phyloP scores from a whole-genome alignment of 2,329 filamentous ascomycete species.

The Ophiostoma populinum region DNA sequence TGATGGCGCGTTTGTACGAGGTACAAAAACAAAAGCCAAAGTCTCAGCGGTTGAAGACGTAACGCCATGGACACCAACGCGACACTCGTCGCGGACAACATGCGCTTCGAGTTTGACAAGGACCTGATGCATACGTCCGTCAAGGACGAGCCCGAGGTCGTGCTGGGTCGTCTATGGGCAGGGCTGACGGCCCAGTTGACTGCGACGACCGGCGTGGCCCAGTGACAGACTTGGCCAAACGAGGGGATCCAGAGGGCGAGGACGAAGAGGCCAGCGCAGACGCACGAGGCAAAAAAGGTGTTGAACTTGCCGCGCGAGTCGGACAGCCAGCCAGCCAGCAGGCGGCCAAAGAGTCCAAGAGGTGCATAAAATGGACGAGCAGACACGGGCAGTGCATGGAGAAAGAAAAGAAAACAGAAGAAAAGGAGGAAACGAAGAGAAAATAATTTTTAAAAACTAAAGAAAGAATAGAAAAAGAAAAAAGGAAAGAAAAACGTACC shows the following conservation, averaged over 20 bases:
- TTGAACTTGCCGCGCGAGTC: conserved; percentile 76
- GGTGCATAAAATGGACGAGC: conserved; percentile 14
- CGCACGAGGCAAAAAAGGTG: conserved; percentile 46
- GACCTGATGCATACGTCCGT: conserved; percentile 9
- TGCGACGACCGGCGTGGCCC: not conserved
- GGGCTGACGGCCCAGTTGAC: not conserved
- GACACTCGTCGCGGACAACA: too few relatives aligned
- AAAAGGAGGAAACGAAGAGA: not conserved
- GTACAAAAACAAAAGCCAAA: too few relatives aligned
- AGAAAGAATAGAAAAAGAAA: not conserved
- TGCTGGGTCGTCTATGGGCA: conserved; percentile 1
- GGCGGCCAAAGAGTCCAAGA: conserved; percentile 20
- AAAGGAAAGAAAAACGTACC: not conserved
- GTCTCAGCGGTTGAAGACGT: too few relatives aligned
- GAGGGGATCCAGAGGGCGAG: conserved; percentile 77
- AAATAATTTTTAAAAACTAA: not conserved
- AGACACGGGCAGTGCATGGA: conserved; percentile 11
- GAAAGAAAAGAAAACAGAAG: not conserved
- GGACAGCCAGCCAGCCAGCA: conserved; percentile 44
- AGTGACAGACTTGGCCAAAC: too few relatives aligned
- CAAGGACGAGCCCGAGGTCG: conserved; percentile 4
- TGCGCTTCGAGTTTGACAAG: not conserved
- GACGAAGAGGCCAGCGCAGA: conserved; percentile 59
- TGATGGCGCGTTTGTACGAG: too few relatives aligned
- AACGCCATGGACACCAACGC: too few relatives aligned